Percentiles rank a stretch among this genome's conserved stretches.
phyloP scores from a whole-genome alignment of 179 eudicot species.

The Drosera spatulata region DNA sequence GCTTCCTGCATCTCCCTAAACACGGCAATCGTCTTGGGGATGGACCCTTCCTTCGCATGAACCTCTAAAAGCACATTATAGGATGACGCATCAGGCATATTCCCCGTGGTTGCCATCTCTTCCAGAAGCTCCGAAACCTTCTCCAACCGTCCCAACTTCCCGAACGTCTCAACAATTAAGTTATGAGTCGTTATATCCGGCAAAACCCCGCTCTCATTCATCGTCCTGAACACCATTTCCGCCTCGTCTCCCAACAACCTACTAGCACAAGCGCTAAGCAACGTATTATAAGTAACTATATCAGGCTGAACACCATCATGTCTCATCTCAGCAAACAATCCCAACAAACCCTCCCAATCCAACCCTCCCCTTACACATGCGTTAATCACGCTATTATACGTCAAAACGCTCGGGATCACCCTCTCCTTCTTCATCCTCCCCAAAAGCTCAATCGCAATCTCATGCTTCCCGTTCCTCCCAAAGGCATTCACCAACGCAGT shows the following conservation, averaged over 20 bases:
- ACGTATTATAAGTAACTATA: conserved; percentile 74
- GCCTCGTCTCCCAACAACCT: conserved; percentile 81
- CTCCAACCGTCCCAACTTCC: conserved; percentile 53
- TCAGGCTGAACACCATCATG: conserved; percentile 94
- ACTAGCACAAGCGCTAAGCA: conserved; percentile 78
- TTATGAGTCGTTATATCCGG: conserved; percentile 77
- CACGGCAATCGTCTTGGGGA: conserved; percentile 77
- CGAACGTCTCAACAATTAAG: conserved; percentile 80
- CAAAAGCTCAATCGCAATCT: conserved; percentile 61
- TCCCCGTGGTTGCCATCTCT: conserved; percentile 75
- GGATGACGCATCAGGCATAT: conserved; percentile 68
- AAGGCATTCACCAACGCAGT: conserved; percentile 86
- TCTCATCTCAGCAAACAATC: conserved; percentile 91
- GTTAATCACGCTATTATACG: conserved; percentile 83
- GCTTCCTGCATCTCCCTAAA: conserved; percentile 93
- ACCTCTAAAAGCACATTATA: conserved; percentile 89
- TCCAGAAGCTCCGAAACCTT: conserved; percentile 63
- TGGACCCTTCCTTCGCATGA: conserved; percentile 57
- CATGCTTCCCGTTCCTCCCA: conserved; percentile 72
- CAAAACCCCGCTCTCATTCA: conserved; percentile 84
- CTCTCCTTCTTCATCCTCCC: conserved; percentile 74
- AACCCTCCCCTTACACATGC: conserved; percentile 88
- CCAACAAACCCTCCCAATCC: conserved; percentile 82
- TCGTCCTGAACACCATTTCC: conserved; percentile 85
- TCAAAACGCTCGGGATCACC: conserved; percentile 61